Base-by-base conservation (phyloP, 352 stramenopile genomes). In the Phytopythium mirpurense region DNA sequence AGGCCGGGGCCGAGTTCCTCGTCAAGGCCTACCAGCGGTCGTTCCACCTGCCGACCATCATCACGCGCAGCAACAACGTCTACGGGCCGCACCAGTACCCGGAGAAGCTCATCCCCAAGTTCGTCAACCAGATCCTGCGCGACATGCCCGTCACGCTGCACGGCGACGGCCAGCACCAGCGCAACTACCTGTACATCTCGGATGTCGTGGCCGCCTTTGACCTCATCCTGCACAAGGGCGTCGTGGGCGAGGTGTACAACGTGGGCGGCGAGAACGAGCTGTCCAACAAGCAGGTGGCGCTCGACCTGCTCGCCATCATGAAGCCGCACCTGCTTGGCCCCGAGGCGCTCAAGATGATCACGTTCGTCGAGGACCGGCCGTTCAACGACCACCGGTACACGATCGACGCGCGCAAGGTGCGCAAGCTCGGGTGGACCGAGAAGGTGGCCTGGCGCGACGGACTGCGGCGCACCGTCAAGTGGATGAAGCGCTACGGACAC, bases 51-150 rank as follows among this genome's bases (percentile, higher is more conserved):
- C 95, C 95, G 11, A 92, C 90, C 38, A 93, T 99, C 60, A 99
- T 99, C 66, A 99, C 96, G 34, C 84, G 97, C 52, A 97, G 95
- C 52, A 99, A 99, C 76, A 99, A 99, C 72, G 96, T 99, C 27
- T 99, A 98, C 60, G 96, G 97, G 23, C 96, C 96, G 35, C 94
- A 98, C 64, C 97, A 99, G 72, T 99, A 98, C 64, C 97, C 96
- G 0, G 97, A 99, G 73, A 99, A 99, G 65, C 74, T 99, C 19
- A 98, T 99, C 57, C 96, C 97, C 14, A 99, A 99, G 70, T 98
- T 99, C 54, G 97, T 97, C 48, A 98, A 98, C 63, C 95, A 98
- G 73, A 72, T 98, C 15, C 57, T 97, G 62, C 76, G 90, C 12
- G 87, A 86, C 27, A 76, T 76, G 49, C 70, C 84, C 7, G 71